Evolutionary conservation across 257 asterid species (phyloP), one percentile per base, ranked within the genome.

Genomic region (Nyctanthes arbortristis): DNA sequence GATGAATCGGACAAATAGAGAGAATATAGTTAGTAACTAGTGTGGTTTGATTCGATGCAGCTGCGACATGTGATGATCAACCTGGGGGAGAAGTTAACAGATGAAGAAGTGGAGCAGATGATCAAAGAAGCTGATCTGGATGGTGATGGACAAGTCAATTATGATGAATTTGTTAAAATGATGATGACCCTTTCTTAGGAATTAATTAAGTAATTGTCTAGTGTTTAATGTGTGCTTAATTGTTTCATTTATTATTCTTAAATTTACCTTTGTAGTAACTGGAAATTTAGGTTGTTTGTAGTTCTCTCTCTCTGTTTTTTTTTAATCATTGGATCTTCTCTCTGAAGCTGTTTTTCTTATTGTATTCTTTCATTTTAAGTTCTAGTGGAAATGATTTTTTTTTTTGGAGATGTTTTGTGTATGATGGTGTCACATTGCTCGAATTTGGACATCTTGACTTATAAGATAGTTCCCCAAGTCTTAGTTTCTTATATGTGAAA

Each of bases 91-190:
- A 81, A 81, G 45, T 36, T 81, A 35, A 71, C 77, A 4, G 83
- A 81, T 27, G 86, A 81, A 40, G 86, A 81, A 66, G 86, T 71
- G 4, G 77, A 78, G 4, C 81, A 78, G 77, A 81, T 81, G 86
- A 81, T 81, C 11, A 75, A 45, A 29, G 86, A 75, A 39, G 83
- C 86, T 49, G 86, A 81, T 47, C 75, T 78, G 63, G 86, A 81
- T 61, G 86, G 86, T 12, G 86, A 81, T 66, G 86, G 86, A 20
- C 86, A 78, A 78, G 86, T 81, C 72, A 78, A 81, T 47, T 81
- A 74, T 59, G 86, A 81, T 61, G 86, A 81, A 65, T 81, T 81
- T 73, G 81, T 81, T 1, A 78, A 75, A 75, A 81, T 78, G 81
- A 81, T 81, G 82, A 61, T 54, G 69, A 70, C 52, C 32, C 37